phyloP scores from a whole-genome alignment of 306 rosid genomes.

The Hylodesmum podocarpum region DNA sequence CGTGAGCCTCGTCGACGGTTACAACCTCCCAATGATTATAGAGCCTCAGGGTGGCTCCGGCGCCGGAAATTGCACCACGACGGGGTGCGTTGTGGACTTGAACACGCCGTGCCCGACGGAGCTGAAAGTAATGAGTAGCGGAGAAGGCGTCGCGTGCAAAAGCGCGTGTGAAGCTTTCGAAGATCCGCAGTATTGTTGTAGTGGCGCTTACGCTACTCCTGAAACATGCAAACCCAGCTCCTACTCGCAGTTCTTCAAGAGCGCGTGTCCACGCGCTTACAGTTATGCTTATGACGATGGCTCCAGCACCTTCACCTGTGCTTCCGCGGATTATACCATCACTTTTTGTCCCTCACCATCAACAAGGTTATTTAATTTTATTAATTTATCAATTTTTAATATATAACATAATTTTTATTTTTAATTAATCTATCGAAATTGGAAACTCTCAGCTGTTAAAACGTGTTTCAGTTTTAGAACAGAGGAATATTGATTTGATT shows the following conservation, averaged over 20 bases:
- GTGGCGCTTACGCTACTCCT: conserved; percentile 68
- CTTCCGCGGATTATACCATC: conserved; percentile 62
- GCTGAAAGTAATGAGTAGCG: conserved; percentile 41
- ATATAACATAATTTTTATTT: background rate
- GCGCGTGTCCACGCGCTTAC: conserved; percentile 79
- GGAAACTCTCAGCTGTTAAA: background rate
- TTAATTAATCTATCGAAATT: background rate
- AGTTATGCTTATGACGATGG: conserved; percentile 93
- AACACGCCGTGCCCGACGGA: conserved; percentile 72
- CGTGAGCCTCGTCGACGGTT: conserved; percentile 92
- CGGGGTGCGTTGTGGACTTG: conserved; percentile 69
- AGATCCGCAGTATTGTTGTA: conserved; percentile 78
- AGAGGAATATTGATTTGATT: background rate
- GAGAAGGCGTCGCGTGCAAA: conserved; percentile 67
- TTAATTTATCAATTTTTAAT: background rate
- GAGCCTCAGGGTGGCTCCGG: conserved; percentile 55
- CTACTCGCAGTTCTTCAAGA: conserved; percentile 70
- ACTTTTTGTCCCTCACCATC: conserved; percentile 64
- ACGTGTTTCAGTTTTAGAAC: conserved; percentile 12
- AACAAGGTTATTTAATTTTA: conserved; percentile 45
- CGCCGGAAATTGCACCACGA: conserved; percentile 61
- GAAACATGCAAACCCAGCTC: conserved; percentile 70
- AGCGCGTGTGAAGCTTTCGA: conserved; percentile 95
- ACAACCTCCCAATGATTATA: conserved; percentile 69
- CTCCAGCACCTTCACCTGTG: conserved; percentile 86